Evolutionary conservation across 352 stramenopile genomes (phyloP).

Genomic region (Hyaloperonospora arabidopsidis): DNA sequence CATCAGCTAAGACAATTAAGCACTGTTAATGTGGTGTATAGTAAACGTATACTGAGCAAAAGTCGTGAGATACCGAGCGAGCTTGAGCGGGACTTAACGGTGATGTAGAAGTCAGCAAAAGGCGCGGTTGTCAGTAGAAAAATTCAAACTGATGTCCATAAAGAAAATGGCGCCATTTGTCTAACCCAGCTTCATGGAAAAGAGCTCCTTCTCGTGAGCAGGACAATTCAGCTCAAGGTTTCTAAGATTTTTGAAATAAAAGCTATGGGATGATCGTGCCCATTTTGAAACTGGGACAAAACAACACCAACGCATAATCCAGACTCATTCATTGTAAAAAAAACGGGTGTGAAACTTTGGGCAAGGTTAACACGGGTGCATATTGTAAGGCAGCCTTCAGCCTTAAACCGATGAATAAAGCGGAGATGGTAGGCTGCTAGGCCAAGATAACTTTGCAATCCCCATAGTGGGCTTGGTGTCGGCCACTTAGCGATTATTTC

Average conservation of each 20-base stretch:
- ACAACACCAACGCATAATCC: not conserved
- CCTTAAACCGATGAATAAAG: not conserved
- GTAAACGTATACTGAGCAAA: slow-evolving; percentile 3
- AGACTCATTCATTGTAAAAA: not conserved
- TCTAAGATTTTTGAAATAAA: slow-evolving; percentile 5
- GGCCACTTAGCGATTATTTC: not conserved
- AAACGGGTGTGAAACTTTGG: not conserved
- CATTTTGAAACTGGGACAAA: not conserved
- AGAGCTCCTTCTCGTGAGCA: slow-evolving; percentile 7
- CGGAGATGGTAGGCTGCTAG: slow-evolving; percentile 6
- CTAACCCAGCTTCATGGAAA: slow-evolving; percentile 9
- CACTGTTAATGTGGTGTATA: not conserved
- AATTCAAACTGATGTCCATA: slow-evolving; percentile 5
- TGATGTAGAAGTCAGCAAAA: slow-evolving; percentile 6
- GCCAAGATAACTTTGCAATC: slow-evolving; percentile 4
- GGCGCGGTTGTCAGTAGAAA: slow-evolving; percentile 5
- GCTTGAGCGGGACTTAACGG: not conserved
- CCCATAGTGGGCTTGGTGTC: not conserved
- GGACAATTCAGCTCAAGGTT: not conserved
- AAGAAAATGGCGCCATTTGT: slow-evolving; percentile 13
- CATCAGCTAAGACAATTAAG: slow-evolving; percentile 3
- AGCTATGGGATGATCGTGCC: slow-evolving; percentile 1
- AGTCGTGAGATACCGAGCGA: not conserved
- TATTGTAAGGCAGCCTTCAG: not conserved
- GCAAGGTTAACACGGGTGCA: not conserved